A percentile compares a stretch with the other conserved stretches of the same genome.
phyloP scores from a whole-genome alignment of 2,329 filamentous ascomycete genomes.

The Fusarium sp. region DNA sequence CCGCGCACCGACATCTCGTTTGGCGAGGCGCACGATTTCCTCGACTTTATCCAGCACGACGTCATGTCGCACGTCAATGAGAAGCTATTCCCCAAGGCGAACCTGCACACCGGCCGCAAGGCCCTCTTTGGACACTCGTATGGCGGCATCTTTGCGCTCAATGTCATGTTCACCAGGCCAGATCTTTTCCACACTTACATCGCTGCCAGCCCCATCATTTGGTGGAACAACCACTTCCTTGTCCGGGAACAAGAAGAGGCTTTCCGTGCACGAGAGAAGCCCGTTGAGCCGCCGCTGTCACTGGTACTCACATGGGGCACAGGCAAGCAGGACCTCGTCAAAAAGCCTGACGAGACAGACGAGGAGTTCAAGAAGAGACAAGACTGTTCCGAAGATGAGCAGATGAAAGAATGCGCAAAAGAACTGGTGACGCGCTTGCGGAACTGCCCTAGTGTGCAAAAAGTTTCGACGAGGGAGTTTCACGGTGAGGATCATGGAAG shows the following conservation, averaged over 20 bases:
- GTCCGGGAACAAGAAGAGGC: slow-evolving; percentile 50
- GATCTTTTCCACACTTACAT: slow-evolving; percentile 61
- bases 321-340: slow-evolving; percentile 51
- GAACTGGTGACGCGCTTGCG: slow-evolving; percentile 37
- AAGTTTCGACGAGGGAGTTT: slow-evolving; percentile 46
- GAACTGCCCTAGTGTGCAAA: slow-evolving; percentile 33
- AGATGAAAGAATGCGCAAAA: slow-evolving; percentile 41
- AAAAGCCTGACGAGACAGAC: slow-evolving; percentile 47
- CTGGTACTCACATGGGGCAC: slow-evolving; percentile 54
- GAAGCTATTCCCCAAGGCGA: slow-evolving; percentile 45
- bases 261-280: slow-evolving; percentile 42
- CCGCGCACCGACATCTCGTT: slow-evolving; percentile 47
- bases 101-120: slow-evolving; percentile 56
- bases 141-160: slow-evolving; percentile 64
- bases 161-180: slow-evolving; percentile 59
- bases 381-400: slow-evolving; percentile 44
- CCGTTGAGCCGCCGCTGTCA: slow-evolving; percentile 45
- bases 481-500: slow-evolving; percentile 48
- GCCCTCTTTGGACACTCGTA: slow-evolving; percentile 67
- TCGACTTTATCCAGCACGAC: slow-evolving; percentile 59
- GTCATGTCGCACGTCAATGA: slow-evolving; percentile 54
- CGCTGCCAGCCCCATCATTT: slow-evolving; percentile 63
- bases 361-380: slow-evolving; percentile 51
- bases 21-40: slow-evolving; percentile 63
- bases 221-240: slow-evolving; percentile 63